These are phyloP conservation scores for Pseudoturritis turrita DNA, from an alignment of 345 rosid species.

Conservation along the genomic window DNA sequence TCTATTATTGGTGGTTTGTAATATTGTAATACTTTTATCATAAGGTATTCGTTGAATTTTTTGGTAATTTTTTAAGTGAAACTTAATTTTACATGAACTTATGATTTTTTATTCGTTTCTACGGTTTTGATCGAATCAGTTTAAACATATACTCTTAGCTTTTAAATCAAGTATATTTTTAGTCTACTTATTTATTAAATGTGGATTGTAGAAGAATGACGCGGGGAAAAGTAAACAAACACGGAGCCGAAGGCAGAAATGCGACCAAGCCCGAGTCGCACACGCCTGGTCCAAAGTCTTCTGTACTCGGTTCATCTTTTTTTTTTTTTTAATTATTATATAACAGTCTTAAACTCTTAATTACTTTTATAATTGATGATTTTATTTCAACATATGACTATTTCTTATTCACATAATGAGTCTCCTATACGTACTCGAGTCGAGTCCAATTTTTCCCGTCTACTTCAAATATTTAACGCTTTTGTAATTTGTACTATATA, in stretches of 20 bases:
- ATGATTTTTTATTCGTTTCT: too few species aligned
- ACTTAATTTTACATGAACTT: too few species aligned
- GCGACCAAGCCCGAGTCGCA: slow-evolving; percentile 22
- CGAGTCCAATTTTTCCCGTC: background rate
- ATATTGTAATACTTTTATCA: background rate
- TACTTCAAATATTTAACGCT: background rate
- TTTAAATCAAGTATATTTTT: background rate
- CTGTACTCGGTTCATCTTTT: slow-evolving; percentile 7
- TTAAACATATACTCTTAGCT: background rate
- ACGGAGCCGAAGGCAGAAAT: slow-evolving; percentile 9
- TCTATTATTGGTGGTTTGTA: background rate
- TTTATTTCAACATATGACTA: slow-evolving; percentile 6
- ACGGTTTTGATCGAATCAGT: background rate
- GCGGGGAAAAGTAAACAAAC: slow-evolving; percentile 34
- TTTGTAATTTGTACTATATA: background rate
- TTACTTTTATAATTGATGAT: background rate
- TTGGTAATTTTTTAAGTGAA: too few species aligned
- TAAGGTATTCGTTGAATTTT: too few species aligned
- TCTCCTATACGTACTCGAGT: slow-evolving; percentile 5
- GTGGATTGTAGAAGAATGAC: background rate
- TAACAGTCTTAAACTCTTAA: background rate
- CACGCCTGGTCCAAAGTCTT: slow-evolving; percentile 20
- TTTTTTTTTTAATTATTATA: too few species aligned
- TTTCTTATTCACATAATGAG: slow-evolving; percentile 11
- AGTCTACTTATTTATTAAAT: background rate